Conservation (phyloP, 164 flowering plant species). For the Aristolochia contorta region DNA sequence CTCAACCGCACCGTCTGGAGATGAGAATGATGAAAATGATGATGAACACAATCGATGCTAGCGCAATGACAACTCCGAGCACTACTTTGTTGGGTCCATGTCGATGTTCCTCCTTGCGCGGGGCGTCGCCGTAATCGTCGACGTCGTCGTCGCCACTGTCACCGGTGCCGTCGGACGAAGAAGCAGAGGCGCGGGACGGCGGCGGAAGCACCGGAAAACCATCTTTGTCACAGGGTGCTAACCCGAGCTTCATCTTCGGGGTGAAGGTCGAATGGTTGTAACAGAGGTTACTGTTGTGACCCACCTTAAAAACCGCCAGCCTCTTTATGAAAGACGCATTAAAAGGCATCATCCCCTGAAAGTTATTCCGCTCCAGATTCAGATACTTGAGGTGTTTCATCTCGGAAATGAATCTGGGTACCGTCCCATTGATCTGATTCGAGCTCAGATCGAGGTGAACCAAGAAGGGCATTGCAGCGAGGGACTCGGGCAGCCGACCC, state of each 20-base stretch:
- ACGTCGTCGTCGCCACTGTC: conserved; percentile 17
- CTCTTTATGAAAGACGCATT: conserved; percentile 53
- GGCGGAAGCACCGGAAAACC: conserved; percentile 78
- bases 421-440: conserved; percentile 76
- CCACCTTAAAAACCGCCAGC: conserved; percentile 59
- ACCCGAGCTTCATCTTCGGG: conserved; percentile 75
- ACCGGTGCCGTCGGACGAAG: conserved; percentile 16
- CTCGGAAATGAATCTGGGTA: conserved; percentile 51
- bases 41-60: conserved; percentile 72
- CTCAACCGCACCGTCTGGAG: conserved; percentile 63
- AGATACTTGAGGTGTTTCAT: conserved; percentile 61
- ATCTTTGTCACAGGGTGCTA: conserved; percentile 77
- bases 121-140: conserved; percentile 5
- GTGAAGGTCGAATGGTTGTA: conserved; percentile 57
- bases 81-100: conserved; percentile 86
- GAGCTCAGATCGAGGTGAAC: conserved; percentile 76
- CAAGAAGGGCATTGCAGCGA: conserved; percentile 42
- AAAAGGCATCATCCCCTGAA: conserved; percentile 83
- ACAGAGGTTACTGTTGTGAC: conserved; percentile 64
- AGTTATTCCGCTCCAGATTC: conserved; percentile 67
- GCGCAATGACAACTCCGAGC: conserved; percentile 87
- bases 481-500: conserved; percentile 60
- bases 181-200: conserved; percentile 23
- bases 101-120: conserved; percentile 19
- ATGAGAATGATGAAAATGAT: conserved; percentile 68